A percentile compares a stretch with the other conserved stretches of the same genome.
Conservation (phyloP, 2,329 filamentous ascomycete species). For the Neocucurbitaria cava region DNA sequence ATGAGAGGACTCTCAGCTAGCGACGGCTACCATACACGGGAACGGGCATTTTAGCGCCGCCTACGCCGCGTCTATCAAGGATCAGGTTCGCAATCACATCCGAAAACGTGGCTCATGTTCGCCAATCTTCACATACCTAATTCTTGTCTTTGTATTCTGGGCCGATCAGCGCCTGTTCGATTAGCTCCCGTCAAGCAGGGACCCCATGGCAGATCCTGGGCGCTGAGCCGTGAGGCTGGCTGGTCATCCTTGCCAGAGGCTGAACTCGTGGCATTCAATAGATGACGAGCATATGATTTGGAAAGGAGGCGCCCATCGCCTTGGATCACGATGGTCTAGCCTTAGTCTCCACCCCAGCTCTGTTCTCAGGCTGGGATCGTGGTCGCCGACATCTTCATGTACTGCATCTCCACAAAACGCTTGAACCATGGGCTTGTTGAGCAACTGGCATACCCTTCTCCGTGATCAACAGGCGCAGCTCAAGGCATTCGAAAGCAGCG, state of each 20-base stretch:
- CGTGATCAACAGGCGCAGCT: neutral
- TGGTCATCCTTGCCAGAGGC: conserved; percentile 12
- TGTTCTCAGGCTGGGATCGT: conserved; percentile 13
- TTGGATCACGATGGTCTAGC: neutral
- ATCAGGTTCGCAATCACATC: conserved; percentile 26
- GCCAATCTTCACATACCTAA: conserved; percentile 24
- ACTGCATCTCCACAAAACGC: conserved; percentile 9
- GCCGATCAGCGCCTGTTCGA: conserved; percentile 26
- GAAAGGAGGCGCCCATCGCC: conserved; percentile 2
- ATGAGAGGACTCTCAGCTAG: conserved; percentile 9
- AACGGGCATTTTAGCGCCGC: conserved; percentile 27
- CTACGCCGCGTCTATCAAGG: conserved; percentile 21
- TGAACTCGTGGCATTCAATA: conserved; percentile 5
- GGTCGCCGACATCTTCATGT: conserved; percentile 12
- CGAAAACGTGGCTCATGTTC: conserved; percentile 31
- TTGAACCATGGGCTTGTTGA: conserved; percentile 6
- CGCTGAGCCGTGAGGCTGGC: conserved; percentile 23
- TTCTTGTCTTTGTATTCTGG: conserved; percentile 14
- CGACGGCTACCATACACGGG: conserved; percentile 18
- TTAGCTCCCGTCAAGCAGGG: conserved; percentile 27
- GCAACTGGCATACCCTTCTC: neutral
- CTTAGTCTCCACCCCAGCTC: conserved; percentile 3
- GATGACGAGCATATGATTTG: conserved; percentile 11
- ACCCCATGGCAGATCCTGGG: conserved; percentile 23
- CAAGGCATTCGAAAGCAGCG: neutral